Percentiles rank a stretch among this genome's conserved stretches.
Evolutionary conservation across 306 rosid species (phyloP).

Genomic region (Castanea mollissima): DNA sequence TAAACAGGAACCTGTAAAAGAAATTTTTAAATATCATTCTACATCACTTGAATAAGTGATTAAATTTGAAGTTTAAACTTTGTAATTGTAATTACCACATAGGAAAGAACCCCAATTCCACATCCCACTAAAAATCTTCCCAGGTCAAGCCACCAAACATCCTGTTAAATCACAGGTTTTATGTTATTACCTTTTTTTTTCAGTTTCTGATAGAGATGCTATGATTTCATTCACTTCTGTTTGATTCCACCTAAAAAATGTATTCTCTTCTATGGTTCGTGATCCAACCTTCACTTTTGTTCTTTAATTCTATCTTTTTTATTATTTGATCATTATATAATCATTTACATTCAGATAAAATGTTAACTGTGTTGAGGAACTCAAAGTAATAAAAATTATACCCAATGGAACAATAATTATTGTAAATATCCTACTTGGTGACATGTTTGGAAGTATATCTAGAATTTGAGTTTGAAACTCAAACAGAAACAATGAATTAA

Average conservation of each 20-base stretch:
- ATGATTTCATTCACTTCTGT: neutral
- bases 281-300: neutral
- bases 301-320: no score
- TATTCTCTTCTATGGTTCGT: neutral
- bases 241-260: neutral
- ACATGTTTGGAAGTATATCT: neutral
- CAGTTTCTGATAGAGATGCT: neutral
- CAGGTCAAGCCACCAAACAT: constrained; percentile 63
- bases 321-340: no score
- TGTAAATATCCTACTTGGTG: neutral
- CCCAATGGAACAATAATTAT: neutral
- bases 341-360: no score
- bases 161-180: constrained; percentile 44
- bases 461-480: neutral
- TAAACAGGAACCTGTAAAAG: constrained; percentile 6
- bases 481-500: neutral
- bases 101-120: constrained; percentile 45
- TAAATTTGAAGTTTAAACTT: constrained; percentile 5
- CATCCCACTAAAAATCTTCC: no score
- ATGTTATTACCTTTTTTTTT: constrained; percentile 8
- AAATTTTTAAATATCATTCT: neutral
- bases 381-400: neutral
- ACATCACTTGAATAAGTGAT: neutral
- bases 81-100: constrained; percentile 51
- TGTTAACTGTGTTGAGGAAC: no score